Evolutionary conservation across 23 red algal genomes (phyloP), one percentile per base, ranked within the genome.

Genomic region (Chondrus crispus): DNA sequence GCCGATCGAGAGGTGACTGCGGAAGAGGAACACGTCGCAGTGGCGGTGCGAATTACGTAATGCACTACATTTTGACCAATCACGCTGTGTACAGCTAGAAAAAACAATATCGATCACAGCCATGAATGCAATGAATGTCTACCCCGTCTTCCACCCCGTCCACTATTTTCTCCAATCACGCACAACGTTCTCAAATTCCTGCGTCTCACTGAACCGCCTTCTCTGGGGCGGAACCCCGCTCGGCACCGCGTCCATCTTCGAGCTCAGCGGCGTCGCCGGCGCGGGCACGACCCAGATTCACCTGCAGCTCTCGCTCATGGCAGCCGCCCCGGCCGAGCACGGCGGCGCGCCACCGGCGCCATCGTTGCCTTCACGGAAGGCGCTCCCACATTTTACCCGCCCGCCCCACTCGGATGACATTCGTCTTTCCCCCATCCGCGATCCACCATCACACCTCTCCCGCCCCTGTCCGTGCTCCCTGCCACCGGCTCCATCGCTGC

Each of bases 201-300:
- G 87, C 52, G 49, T 28, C 4, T 46, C 87, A 9, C 72, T 95
- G 24, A 83, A 82, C 55, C 39, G 48, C 51, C 44, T 87, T 63
- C 74, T 94, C 13, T 57, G 72, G 19, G 92, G 92, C 39, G 92
- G 92, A 40, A 68, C 88, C 47, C 83, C 70, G 4, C n/a, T n/a
- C n/a, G 74, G 26, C 29, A 62, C 64, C 10, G 83, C 64, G 2
- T 51, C 82, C n/a, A 88, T 95, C 33, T 53, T 81, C 30, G 95
- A 97, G 76, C 62, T 97, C 53, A 85, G 68, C 37, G 95, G 95
- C 62, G 75, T 51, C 29, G 81, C 95, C 33, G 91, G 89, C 44
- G 69, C 74, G 3, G 95, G 95, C 30, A 97, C 94, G 48, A 94
- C 91, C 35, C 95, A 97, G 62, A 62, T 94, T 40, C 82, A 76